These are phyloP conservation scores for Colletotrichum neosansevieriae DNA, from an alignment of 2,329 filamentous ascomycete genomes.

Conservation along the genomic window DNA sequence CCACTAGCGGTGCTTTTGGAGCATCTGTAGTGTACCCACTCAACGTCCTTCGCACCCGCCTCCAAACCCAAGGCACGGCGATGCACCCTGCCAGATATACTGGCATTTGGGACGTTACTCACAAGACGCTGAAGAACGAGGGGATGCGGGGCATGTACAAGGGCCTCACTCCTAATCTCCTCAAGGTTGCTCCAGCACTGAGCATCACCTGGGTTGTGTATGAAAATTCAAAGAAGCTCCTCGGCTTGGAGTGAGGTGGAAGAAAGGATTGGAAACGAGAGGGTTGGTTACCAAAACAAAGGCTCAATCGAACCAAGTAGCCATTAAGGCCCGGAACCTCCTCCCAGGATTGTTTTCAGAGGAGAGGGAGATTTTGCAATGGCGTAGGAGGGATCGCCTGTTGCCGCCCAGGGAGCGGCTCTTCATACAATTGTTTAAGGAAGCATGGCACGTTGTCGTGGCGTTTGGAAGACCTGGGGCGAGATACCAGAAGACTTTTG, in stretches of 20 bases:
- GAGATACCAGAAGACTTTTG: slow-evolving; percentile 38
- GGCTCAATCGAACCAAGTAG: not conserved
- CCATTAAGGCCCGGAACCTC: not conserved
- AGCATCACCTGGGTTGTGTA: slow-evolving; percentile 97
- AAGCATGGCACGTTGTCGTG: slow-evolving; percentile 24
- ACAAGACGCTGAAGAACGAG: slow-evolving; percentile 85
- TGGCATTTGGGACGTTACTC: slow-evolving; percentile 89
- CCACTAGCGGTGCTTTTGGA: slow-evolving; percentile 90
- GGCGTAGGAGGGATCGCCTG: slow-evolving; percentile 16
- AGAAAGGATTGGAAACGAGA: slow-evolving; percentile 14
- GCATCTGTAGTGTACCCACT: slow-evolving; percentile 95
- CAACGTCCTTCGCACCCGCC: slow-evolving; percentile 89
- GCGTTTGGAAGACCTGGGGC: slow-evolving; percentile 35
- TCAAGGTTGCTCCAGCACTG: slow-evolving; percentile 96
- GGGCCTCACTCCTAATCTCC: slow-evolving; percentile 91
- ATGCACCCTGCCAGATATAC: slow-evolving; percentile 92
- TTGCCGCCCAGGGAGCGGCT: slow-evolving; percentile 3
- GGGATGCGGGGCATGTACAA: slow-evolving; percentile 91
- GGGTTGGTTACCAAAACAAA: slow-evolving; percentile 3
- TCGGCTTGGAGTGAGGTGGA: slow-evolving; percentile 62
- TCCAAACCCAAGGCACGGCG: slow-evolving; percentile 95
- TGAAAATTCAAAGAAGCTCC: slow-evolving; percentile 84
- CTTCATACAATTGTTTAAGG: slow-evolving; percentile 23
- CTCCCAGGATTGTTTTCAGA: not conserved
- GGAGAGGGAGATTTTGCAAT: slow-evolving; percentile 4